Base-by-base conservation (phyloP, 2,329 filamentous ascomycete species). In the Pseudocercospora pini-densiflorae region DNA sequence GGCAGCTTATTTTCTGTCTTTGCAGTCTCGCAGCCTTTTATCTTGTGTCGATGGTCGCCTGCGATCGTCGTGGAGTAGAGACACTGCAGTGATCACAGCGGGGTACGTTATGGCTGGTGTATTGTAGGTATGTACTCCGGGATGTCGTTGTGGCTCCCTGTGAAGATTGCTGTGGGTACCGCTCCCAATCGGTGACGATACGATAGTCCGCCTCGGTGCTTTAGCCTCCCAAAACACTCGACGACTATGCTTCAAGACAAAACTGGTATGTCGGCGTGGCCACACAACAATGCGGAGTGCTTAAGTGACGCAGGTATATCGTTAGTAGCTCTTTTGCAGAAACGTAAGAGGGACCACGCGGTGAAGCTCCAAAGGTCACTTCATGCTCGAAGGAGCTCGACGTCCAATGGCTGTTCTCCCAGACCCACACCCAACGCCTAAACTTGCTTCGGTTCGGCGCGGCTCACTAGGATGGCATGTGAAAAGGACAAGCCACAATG, bases 401-500 rank as follows among this genome's bases (percentile, higher is more conserved):
- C 31, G 31, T 21, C 54, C 54, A 58, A 58, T 58, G 54, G 29
- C 55, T 24, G 21, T 36, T 16, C 33, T 19, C 29, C 16, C n/a
- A 43, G 31, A 58, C 55, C 55, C 31, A 43, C 55, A 43, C 31
- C 16, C 31, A 23, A 5, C 55, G 55, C 24, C 55, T 40, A 36
- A 40, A 40, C 55, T 36, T 36, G 29, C 55, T 19, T 10, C 31
- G n/a, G 55, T 58, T 58, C 24, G 55, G 55, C n/a, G 19, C 55
- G 55, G 55, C 55, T 40, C 55, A 23, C 55, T 14, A 40, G 55
- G 55, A 51, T 61, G 59, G 59, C 59, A 61, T 61, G 59, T 61
- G 59, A 61, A 61, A 61, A 12, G n/a, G 16, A 19, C 24, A 40
- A 58, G 55, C 55, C 19, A 58, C 55, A 36, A 14, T 36, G 29